Evolutionary conservation across 1,284 basidiomycete species (phyloP), one percentile per base, ranked within the genome.

Genomic region (Kwoniella shivajii): DNA sequence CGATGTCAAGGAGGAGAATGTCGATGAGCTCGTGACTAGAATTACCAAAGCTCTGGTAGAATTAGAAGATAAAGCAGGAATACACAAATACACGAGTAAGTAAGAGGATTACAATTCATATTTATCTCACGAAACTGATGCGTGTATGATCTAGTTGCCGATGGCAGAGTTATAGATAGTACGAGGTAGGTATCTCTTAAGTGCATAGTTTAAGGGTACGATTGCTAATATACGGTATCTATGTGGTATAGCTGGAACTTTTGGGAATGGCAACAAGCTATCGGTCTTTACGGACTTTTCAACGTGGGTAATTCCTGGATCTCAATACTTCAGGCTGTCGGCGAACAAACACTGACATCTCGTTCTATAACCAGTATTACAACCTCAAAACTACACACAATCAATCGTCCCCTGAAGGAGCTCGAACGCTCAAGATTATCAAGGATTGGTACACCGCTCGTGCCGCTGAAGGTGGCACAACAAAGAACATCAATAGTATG

Each of bases 401-500:
- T 27, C 57, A 55, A 1, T 38, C 48, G 0, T 56, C 54, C 0
- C 14, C 59, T 4, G 31, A 39, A 9, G 58, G 52, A 18, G 39
- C 33, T 6, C 30, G 50, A 13, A 59, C 56, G 1, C 56, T 65
- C 16, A 37, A 50, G 20, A 42, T 60, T 9, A 54, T 65, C 22
- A 59, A 65, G 44, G 54, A 56, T n/a, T 63, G 61, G 61, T 66
- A 61, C 44, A 44, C 30, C 13, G 52, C 49, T 46, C 48, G 59
- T 27, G 45, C 34, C 6, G 20, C 22, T 14, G 58, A 60, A 43
- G 54, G 54, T 6, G 46, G 82, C 80, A 16, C 83, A 3, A 82
- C 82, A n/a, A 84, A 84, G 79, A 85, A 85, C 67, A 83, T 85
- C 57, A 85, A 85, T 67, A 84, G 84, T 2, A 84, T 85, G 83